Percentiles rank a stretch among this genome's conserved stretches.
Conservation (phyloP, 805 yeast genomes). For the Candida anglica region DNA sequence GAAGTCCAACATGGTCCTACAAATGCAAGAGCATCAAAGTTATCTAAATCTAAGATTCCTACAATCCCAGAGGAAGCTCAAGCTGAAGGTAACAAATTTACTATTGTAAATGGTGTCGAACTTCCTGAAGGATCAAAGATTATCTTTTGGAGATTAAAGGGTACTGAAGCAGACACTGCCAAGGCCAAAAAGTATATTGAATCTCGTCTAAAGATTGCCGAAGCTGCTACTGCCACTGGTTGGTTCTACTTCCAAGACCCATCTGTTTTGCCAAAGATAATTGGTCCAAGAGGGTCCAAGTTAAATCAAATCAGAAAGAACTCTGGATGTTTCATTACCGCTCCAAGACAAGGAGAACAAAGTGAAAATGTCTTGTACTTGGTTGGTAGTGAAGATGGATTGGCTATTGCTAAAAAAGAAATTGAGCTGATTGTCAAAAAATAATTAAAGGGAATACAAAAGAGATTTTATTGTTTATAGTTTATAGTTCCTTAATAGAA, state of each 20-base stretch:
- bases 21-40: constrained; percentile 46
- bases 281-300: constrained; percentile 75
- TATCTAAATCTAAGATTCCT: constrained; percentile 40
- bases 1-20: constrained; percentile 57
- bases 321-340: constrained; percentile 54
- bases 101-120: constrained; percentile 33
- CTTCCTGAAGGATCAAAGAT: constrained; percentile 20
- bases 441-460: too few species aligned
- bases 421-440: constrained; percentile 8
- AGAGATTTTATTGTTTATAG: too few species aligned
- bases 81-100: constrained; percentile 40
- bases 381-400: constrained; percentile 55
- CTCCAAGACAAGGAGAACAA: constrained; percentile 58
- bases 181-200: constrained; percentile 52
- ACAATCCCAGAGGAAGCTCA: constrained; percentile 46
- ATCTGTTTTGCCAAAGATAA: constrained; percentile 54
- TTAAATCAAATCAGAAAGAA: constrained; percentile 57
- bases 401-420: constrained; percentile 28
- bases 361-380: constrained; percentile 51
- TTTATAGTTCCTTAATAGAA: too few species aligned
- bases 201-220: constrained; percentile 44
- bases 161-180: constrained; percentile 44
- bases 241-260: constrained; percentile 59
- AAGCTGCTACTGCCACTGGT: constrained; percentile 46
- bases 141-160: constrained; percentile 69